Base-by-base conservation (phyloP, 495 filamentous ascomycete genomes). In the Talaromyces ruber region DNA sequence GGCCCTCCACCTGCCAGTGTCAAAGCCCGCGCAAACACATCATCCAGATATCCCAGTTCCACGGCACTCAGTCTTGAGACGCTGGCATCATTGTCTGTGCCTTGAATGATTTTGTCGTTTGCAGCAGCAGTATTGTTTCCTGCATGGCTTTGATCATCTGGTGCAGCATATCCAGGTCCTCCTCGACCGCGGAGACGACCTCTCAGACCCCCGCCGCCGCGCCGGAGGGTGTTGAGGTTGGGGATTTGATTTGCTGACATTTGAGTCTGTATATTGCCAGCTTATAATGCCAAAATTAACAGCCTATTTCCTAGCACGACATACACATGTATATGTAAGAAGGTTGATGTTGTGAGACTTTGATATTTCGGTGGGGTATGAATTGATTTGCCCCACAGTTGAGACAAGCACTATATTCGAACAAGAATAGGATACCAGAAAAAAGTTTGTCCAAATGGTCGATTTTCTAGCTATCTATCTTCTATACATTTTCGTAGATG, bases 11-110 rank as follows among this genome's bases (percentile, higher is more conserved):
- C 71, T 1, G 65, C 66, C 39, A 78, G 76, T 3, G 84, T 83
- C 67, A 98, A 89, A 25, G 77, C 72, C 52, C 70, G 71, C 3
- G 91, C 92, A 74, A 87, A 98, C 0, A 83, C 82, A 70, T 98
- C 94, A 21, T 88, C 72, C 0, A 98, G 79, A 72, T 97, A 97
- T 57, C 91, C 92, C n/a, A 92, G 72, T 59, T 86, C 79, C 12
- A 97, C 92, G 12, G 93, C 93, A 68, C 92, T 97, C 72, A 95
- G 74, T 9, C 95, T 84, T 28, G 91, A 96, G 26, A 90, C 84
- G 64, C 90, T 89, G 53, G 94, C 94, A 79, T 98, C 94, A 66
- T 87, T 85, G 74, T 98, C 94, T 16, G 94, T 98, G 59, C 86
- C 83, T 73, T 96, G 93, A 55, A 98, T 87, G 14, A 87, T 82